These are phyloP conservation scores for Erigeron canadensis DNA, from an alignment of 129 eudicot species.

Conservation along the genomic window DNA sequence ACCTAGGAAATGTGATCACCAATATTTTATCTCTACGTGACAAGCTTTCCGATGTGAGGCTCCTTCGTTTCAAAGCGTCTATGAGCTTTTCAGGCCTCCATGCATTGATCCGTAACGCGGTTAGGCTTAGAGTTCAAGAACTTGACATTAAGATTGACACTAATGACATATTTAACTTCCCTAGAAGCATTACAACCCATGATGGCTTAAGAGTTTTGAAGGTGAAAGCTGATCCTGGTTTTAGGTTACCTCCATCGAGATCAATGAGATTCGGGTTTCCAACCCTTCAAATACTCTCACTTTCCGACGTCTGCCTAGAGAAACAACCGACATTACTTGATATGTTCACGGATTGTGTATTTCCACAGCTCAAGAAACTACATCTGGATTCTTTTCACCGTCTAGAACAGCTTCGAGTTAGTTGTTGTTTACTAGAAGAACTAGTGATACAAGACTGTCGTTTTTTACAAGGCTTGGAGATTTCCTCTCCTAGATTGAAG, in stretches of 20 bases:
- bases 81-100: constrained; percentile 48
- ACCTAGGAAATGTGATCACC: constrained; percentile 32
- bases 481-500: constrained; percentile 44
- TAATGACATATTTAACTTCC: constrained; percentile 60
- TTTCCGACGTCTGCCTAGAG: constrained; percentile 39
- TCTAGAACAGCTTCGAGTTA: constrained; percentile 43
- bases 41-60: constrained; percentile 42
- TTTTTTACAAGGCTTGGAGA: constrained; percentile 49
- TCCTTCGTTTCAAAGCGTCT: constrained; percentile 47
- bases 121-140: constrained; percentile 57
- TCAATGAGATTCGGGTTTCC: constrained; percentile 56
- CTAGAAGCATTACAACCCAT: constrained; percentile 41
- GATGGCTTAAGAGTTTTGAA: constrained; percentile 43
- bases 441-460: constrained; percentile 45
- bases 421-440: constrained; percentile 43
- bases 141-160: constrained; percentile 63
- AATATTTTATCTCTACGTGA: constrained; percentile 39
- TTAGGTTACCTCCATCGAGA: constrained; percentile 55
- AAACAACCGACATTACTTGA: constrained; percentile 43
- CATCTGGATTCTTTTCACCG: constrained; percentile 39
- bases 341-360: constrained; percentile 45
- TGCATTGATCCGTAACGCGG: constrained; percentile 47
- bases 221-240: constrained; percentile 49
- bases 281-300: constrained; percentile 42
- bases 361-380: constrained; percentile 55